Evolutionary conservation across 2,329 filamentous ascomycete species (phyloP), one percentile per base, ranked within the genome.

Genomic region (Trichoderma sp.): DNA sequence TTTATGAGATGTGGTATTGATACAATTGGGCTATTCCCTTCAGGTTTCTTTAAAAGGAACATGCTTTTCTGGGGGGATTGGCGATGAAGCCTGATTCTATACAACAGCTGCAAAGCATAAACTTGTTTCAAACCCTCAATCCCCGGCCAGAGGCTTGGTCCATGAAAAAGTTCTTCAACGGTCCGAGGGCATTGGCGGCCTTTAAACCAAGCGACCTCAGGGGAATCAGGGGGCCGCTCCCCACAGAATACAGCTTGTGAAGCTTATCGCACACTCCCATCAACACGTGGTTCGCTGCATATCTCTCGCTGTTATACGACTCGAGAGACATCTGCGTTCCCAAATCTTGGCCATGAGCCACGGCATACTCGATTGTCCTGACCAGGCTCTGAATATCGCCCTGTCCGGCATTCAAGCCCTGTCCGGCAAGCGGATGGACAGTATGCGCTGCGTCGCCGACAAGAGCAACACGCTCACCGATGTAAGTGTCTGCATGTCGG

Each of bases 361-460:
- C 89, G 4, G 93, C 91, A 72, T 90, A 90, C 69, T 89, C 88
- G 60, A 99, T 91, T 0, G 89, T 89, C 70, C 84, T 85, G 7
- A 89, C 88, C 0, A 99, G 86, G 64, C 91, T 90, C 73, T 92
- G 89, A 0, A 95, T 91, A 76, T 99, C 95, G 19, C 89, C 93
- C 70, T 98, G 90, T 1, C 95, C 95, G 74, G 96, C 91, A 76
- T 99, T 99, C 15, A 99, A 84, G 1, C 95, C 95, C 79, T 98
- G 95, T 1, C 95, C 95, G 1, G 93, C 95, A 4, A 99, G 89
- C 0, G 95, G 95, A 78, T 99, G 95, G 71, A 97, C 89, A 1
- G 94, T 97, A 78, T 99, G 95, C 8, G 95, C 95, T 1, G 95
- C 95, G 72, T 99, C 95, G 69, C 95, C 95, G 39, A 99, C 88